A percentile compares a stretch with the other conserved stretches of the same genome.
Conservation (phyloP, 2,329 filamentous ascomycete genomes). For the Penicillium sp. region DNA sequence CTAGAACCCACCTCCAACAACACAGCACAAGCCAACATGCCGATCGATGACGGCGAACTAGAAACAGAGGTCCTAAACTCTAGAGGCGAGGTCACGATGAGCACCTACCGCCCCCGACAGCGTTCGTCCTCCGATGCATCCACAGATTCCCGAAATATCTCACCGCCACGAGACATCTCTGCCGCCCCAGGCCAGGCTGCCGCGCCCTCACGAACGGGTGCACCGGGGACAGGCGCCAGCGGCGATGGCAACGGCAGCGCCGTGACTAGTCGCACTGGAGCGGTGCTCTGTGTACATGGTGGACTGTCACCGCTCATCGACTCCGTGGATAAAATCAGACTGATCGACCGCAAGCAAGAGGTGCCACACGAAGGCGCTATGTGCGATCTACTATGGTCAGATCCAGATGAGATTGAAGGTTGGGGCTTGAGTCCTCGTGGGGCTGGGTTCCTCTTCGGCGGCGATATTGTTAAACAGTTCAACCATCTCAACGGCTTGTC, state of each 20-base stretch:
- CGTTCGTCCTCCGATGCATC: slow-evolving; percentile 35
- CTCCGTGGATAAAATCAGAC: slow-evolving; percentile 88
- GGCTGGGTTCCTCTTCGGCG: slow-evolving; percentile 91
- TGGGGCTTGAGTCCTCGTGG: slow-evolving; percentile 94
- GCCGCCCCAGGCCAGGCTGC: slow-evolving; percentile 43
- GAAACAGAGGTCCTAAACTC: slow-evolving; percentile 94
- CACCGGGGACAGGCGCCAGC: slow-evolving; percentile 77
- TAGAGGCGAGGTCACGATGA: slow-evolving; percentile 72
- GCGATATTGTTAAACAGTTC: slow-evolving; percentile 93
- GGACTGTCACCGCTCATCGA: slow-evolving; percentile 89
- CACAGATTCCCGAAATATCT: slow-evolving; percentile 39
- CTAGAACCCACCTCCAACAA: slow-evolving; percentile 58
- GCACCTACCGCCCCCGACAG: slow-evolving; percentile 38
- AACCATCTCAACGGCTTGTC: slow-evolving; percentile 92
- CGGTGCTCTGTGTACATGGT: slow-evolving; percentile 92
- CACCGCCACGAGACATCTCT: slow-evolving; percentile 43
- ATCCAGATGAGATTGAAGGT: slow-evolving; percentile 95
- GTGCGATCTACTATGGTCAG: slow-evolving; percentile 97
- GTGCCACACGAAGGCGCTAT: slow-evolving; percentile 98
- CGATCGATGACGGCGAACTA: slow-evolving; percentile 65
- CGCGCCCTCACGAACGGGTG: slow-evolving; percentile 59
- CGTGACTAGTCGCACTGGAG: slow-evolving; percentile 62
- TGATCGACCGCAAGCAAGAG: slow-evolving; percentile 95
- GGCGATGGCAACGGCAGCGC: slow-evolving; percentile 60
- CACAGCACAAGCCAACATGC: slow-evolving; percentile 52